These are phyloP conservation scores for Vaccinium darrowii DNA, from an alignment of 148 eudicot species.

Conservation along the genomic window DNA sequence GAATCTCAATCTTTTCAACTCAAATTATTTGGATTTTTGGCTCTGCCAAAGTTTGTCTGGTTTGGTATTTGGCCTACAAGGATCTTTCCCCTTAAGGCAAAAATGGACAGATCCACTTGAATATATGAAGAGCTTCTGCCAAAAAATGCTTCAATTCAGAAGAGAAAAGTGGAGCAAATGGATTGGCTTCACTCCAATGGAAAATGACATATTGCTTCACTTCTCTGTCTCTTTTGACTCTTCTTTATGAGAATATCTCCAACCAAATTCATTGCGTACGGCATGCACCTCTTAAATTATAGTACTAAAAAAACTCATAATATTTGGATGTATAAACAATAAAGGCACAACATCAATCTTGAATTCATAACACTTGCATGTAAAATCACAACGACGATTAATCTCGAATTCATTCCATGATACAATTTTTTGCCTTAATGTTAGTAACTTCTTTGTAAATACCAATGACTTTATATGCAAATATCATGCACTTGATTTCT, in stretches of 20 bases:
- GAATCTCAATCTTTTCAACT: conserved; percentile 4
- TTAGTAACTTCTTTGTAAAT: no score
- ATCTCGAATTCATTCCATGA: no score
- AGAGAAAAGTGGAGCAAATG: not conserved
- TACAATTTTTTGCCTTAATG: no score
- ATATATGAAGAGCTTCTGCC: not conserved
- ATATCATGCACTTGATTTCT: no score
- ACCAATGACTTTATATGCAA: no score
- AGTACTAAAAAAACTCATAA: no score
- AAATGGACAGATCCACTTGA: not conserved
- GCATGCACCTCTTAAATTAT: no score
- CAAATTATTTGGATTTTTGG: not conserved
- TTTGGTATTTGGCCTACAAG: conserved; percentile 4
- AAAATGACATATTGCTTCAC: not conserved
- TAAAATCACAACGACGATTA: no score
- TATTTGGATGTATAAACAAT: no score
- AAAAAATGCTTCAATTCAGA: not conserved
- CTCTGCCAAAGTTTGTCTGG: not conserved
- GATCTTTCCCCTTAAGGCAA: not conserved
- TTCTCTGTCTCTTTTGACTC: not conserved
- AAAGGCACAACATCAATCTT: no score
- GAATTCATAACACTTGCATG: no score
- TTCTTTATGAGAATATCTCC: not conserved
- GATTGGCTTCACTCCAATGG: not conserved
- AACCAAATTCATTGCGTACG: not conserved